Conservation (phyloP, 1,284 basidiomycete genomes). For the Fomes fomentarius region DNA sequence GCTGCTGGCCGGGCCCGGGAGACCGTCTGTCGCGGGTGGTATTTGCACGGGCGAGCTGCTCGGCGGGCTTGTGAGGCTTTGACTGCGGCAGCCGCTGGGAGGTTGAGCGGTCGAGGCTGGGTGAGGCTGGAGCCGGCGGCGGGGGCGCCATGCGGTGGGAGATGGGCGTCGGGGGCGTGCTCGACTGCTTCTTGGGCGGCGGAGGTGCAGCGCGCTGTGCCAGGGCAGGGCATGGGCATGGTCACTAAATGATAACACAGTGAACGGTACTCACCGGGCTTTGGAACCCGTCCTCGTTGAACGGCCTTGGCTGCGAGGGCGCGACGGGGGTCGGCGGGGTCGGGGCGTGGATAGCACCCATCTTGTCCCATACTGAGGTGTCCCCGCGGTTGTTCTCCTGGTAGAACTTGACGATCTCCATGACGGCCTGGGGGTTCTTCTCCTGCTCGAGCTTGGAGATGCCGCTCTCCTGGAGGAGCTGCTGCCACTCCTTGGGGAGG, state of each 20-base stretch:
- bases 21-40: slow-evolving; percentile 61
- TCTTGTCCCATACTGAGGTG: slow-evolving; percentile 73
- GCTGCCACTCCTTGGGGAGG: slow-evolving; percentile 98
- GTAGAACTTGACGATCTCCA: slow-evolving; percentile 99
- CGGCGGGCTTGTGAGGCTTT: slow-evolving; percentile 52
- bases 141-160: slow-evolving; percentile 71
- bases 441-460: slow-evolving; percentile 96
- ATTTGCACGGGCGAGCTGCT: slow-evolving; percentile 64
- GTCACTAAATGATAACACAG: slow-evolving; percentile 10
- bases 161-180: slow-evolving; percentile 43
- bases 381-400: slow-evolving; percentile 83
- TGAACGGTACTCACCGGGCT: slow-evolving; percentile 52
- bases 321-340: slow-evolving; percentile 21
- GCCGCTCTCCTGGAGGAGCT: slow-evolving; percentile 94
- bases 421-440: slow-evolving; percentile 97
- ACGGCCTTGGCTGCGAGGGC: slow-evolving; percentile 22
- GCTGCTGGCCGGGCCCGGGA: slow-evolving; percentile 33
- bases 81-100: slow-evolving; percentile 65
- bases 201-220: slow-evolving; percentile 52
- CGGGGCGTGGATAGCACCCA: slow-evolving; percentile 54
- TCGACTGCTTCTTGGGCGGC: slow-evolving; percentile 59
- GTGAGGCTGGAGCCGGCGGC: slow-evolving; percentile 59
- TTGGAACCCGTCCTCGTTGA: slow-evolving; percentile 49
- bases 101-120: slow-evolving; percentile 74
- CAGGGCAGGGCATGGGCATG: not conserved